Conservation (phyloP, 805 yeast genomes). For the Ogataea naganishii region DNA sequence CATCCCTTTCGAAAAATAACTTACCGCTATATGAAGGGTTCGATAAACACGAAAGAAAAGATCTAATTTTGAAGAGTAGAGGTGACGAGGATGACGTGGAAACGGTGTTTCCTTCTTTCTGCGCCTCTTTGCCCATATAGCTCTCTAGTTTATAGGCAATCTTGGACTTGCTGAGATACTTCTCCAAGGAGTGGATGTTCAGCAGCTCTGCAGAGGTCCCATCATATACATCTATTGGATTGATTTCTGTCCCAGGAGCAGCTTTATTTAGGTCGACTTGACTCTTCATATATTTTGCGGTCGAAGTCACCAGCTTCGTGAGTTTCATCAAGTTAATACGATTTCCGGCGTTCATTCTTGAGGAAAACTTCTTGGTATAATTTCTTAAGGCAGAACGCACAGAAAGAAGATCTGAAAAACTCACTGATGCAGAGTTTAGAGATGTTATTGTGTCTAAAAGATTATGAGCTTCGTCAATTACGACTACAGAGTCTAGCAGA, state of each 20-base stretch:
- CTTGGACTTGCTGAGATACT: slow-evolving; percentile 57
- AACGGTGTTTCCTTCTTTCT: slow-evolving; percentile 5
- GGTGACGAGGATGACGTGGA: slow-evolving; percentile 30
- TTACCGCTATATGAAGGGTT: slow-evolving; percentile 79
- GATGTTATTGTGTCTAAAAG: slow-evolving; percentile 67
- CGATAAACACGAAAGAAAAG: slow-evolving; percentile 54
- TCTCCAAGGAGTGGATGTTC: slow-evolving; percentile 59
- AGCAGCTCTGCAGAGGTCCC: slow-evolving; percentile 60
- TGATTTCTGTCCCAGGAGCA: slow-evolving; percentile 46
- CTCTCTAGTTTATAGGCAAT: slow-evolving; percentile 79
- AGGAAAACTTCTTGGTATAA: slow-evolving; percentile 55
- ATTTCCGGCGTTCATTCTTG: slow-evolving; percentile 61
- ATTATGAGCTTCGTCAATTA: slow-evolving; percentile 92
- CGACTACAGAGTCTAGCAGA: slow-evolving; percentile 55
- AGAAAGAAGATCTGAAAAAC: slow-evolving; percentile 35
- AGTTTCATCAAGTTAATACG: slow-evolving; percentile 60
- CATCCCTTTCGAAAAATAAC: slow-evolving; percentile 47
- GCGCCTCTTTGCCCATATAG: slow-evolving; percentile 36
- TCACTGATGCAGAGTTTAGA: slow-evolving; percentile 54
- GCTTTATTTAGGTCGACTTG: slow-evolving; percentile 21
- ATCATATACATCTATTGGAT: slow-evolving; percentile 42
- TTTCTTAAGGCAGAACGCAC: slow-evolving; percentile 40
- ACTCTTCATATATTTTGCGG: slow-evolving; percentile 38
- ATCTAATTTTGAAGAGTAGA: slow-evolving; percentile 52
- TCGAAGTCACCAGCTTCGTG: slow-evolving; percentile 41